Evolutionary conservation across 805 yeast species (phyloP).

Genomic region (Candida chauliodis): DNA sequence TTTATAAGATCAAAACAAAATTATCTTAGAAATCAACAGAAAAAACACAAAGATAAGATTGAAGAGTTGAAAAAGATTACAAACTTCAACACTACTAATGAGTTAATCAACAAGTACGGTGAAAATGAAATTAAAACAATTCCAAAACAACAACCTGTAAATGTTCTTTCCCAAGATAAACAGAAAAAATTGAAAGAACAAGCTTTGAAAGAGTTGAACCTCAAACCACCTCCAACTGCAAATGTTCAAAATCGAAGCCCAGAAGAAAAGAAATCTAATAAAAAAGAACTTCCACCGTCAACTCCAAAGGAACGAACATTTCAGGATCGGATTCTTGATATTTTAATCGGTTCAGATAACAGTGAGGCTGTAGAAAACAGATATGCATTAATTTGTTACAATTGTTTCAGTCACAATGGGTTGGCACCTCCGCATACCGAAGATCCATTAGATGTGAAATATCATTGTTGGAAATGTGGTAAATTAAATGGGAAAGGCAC

Average conservation of each 20-base stretch:
- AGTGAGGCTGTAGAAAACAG: slow-evolving; percentile 61
- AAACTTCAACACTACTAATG: slow-evolving; percentile 70
- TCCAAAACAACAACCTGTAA: slow-evolving; percentile 1
- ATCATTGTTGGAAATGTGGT: slow-evolving; percentile 68
- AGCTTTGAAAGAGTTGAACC: slow-evolving; percentile 11
- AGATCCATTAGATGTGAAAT: slow-evolving; percentile 47
- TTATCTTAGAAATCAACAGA: slow-evolving; percentile 27
- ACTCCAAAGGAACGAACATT: slow-evolving; percentile 17
- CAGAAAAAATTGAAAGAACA: slow-evolving; percentile 3
- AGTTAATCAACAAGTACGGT: slow-evolving; percentile 60
- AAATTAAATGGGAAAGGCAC: slow-evolving; percentile 26
- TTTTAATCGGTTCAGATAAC: slow-evolving; percentile 49
- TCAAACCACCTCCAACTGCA: slow-evolving; percentile 1
- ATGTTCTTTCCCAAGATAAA: neutral
- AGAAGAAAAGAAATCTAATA: neutral
- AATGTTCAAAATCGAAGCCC: neutral
- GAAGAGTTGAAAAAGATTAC: slow-evolving; percentile 70
- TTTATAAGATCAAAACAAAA: slow-evolving; percentile 19
- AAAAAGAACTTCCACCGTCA: neutral
- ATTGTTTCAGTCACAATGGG: slow-evolving; percentile 74
- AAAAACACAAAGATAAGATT: slow-evolving; percentile 50
- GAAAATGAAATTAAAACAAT: slow-evolving; percentile 7
- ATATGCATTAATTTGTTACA: slow-evolving; percentile 66
- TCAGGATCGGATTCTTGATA: slow-evolving; percentile 37
- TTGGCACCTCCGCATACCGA: slow-evolving; percentile 68